Percentiles rank a stretch among this genome's conserved stretches.
phyloP scores from a whole-genome alignment of 331 rosid genomes.

The Pyrus hybrid region DNA sequence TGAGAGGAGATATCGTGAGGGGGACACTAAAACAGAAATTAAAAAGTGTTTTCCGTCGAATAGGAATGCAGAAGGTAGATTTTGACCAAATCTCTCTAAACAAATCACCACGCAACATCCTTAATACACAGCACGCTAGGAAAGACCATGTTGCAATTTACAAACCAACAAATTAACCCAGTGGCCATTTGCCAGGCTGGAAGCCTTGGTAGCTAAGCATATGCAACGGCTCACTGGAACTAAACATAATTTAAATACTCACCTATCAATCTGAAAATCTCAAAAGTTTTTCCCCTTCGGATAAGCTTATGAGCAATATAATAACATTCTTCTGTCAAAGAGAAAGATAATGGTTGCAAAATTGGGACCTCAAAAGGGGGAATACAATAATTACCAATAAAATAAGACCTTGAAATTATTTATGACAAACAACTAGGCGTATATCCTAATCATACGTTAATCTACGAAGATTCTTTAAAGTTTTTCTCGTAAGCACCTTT shows the following conservation, averaged over 20 bases:
- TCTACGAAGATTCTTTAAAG: too few relatives aligned
- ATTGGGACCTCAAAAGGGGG: neutral
- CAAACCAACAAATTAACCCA: neutral
- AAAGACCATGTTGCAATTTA: too few relatives aligned
- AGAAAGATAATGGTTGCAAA: neutral
- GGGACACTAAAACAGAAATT: neutral
- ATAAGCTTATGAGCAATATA: neutral
- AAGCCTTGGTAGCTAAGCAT: neutral
- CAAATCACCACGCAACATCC: too few relatives aligned
- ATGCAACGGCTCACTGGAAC: neutral
- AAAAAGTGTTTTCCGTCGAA: neutral
- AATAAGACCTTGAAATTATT: neutral
- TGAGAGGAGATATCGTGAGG: neutral
- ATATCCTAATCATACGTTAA: neutral
- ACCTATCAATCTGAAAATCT: neutral
- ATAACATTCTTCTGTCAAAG: too few relatives aligned
- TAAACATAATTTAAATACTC: neutral
- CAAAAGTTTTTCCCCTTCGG: neutral
- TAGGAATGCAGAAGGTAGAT: too few relatives aligned
- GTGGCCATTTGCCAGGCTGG: constrained; percentile 9
- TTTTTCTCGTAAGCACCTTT: too few relatives aligned
- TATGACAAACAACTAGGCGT: neutral
- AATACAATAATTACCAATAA: constrained; percentile 8
- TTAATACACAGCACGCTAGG: too few relatives aligned
- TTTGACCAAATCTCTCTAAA: too few relatives aligned